Evolutionary conservation across 257 asterid genomes (phyloP), one percentile per base, ranked within the genome.

Genomic region (Asclepias syriaca): DNA sequence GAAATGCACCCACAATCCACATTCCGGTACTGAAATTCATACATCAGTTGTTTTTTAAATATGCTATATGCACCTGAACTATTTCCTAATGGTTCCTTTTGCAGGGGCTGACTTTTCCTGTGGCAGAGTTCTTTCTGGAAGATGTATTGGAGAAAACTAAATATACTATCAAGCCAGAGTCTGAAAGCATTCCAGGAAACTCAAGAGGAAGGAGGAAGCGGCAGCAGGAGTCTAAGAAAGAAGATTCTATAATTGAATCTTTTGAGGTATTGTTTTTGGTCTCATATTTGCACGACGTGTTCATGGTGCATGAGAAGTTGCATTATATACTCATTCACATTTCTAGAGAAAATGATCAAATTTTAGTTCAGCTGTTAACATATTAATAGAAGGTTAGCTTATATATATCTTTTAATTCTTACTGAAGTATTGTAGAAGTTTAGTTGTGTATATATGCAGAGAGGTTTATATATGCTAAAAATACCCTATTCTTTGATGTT

Each of bases 81-180:
- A 58, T 58, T 59, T 61, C 73, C 34, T 71, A 21, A 39, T 7
- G 19, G n/a, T 49, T 75, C 66, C 58, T 73, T 78, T 74, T 80
- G 68, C 86, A 94, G 99, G 99, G 99, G 56, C 82, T 91, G 75
- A 92, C 96, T 39, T 94, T 82, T 84, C 96, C 99, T 5, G 99
- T 94, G 74, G 66, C 82, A 66, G 98, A 91, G 81, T 78, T 89
- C 76, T 94, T 82, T 85, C 82, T 94, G 68, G 99, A 94, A 88
- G 95, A 94, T 71, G 87, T 94, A 71, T 77, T 94, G 81, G 97
- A 94, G 84, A 91, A 87, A 88, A 87, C 90, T 65, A 86, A 72
- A 34, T 88, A 91, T 77, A 54, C 48, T 59, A 80, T 94, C 73
- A 83, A 78, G 81, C 56, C 93, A 45, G 93, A 89, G 68, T 54